These are phyloP conservation scores for Remersonia thermophila DNA, from an alignment of 2,329 filamentous ascomycete genomes.

Conservation along the genomic window DNA sequence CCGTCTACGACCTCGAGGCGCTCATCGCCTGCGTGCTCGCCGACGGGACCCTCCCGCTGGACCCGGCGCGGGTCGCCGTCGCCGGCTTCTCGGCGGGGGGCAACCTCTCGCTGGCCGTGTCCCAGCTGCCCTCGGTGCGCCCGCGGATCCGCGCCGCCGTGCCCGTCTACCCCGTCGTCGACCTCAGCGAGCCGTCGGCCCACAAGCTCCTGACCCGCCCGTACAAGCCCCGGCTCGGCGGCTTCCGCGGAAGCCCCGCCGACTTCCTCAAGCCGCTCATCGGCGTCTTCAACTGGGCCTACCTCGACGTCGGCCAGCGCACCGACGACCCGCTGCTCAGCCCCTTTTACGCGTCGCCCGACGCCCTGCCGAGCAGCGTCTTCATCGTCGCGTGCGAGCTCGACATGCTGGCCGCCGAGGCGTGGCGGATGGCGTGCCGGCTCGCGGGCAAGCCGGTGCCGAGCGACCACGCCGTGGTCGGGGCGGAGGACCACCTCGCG, in stretches of 20 bases:
- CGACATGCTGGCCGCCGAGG: constrained; percentile 33
- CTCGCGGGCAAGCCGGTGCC: constrained; percentile 23
- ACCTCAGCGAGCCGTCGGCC: constrained; percentile 24
- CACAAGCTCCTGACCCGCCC: constrained; percentile 22
- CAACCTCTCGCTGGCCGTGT: constrained; percentile 31
- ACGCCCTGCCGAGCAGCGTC: constrained; percentile 28
- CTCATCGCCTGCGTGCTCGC: constrained; percentile 29
- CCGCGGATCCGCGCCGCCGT: constrained; percentile 24
- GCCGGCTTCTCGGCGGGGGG: constrained; percentile 40
- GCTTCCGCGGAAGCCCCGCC: constrained; percentile 15
- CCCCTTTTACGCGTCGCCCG: constrained; percentile 22
- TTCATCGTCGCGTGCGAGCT: constrained; percentile 33
- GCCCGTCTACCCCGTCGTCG: constrained; percentile 32
- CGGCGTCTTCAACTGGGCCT: constrained; percentile 29
- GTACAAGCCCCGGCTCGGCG: constrained; percentile 24
- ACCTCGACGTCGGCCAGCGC: constrained; percentile 24
- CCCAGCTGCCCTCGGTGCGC: constrained; percentile 27
- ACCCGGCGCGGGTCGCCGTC: constrained; percentile 28
- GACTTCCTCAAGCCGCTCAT: constrained; percentile 21
- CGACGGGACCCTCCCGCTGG: constrained; percentile 34
- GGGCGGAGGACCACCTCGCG: constrained; percentile 14
- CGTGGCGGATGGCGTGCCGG: constrained; percentile 25
- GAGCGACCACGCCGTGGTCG: constrained; percentile 18
- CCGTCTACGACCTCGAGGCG: constrained; percentile 33
- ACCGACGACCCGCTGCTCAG: constrained; percentile 29